These are phyloP conservation scores for Pilatotrama ljubarskyi DNA, from an alignment of 768 basidiomycete genomes.

Conservation along the genomic window DNA sequence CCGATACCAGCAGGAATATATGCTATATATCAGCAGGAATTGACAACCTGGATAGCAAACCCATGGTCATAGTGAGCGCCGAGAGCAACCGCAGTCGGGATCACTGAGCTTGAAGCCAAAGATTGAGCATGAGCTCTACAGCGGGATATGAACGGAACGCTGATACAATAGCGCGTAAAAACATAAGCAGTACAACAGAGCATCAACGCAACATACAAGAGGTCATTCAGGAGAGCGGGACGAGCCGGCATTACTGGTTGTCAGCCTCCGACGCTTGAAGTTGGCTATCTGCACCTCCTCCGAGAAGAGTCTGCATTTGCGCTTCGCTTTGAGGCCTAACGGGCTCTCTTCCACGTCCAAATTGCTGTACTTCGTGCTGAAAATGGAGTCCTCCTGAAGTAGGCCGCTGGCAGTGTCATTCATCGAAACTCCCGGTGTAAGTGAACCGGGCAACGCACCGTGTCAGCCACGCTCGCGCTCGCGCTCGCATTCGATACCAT, in stretches of 20 bases:
- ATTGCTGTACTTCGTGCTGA: background rate
- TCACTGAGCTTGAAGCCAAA: too few relatives aligned
- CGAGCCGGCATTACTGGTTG: background rate
- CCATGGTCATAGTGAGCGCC: too few relatives aligned
- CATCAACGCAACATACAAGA: background rate
- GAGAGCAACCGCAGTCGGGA: too few relatives aligned
- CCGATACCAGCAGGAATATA: too few relatives aligned
- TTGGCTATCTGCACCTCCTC: constrained; percentile 7
- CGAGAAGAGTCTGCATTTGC: constrained; percentile 23
- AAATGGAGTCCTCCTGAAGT: background rate
- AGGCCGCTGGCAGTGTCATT: too few relatives aligned
- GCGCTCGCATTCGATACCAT: background rate
- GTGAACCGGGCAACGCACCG: background rate
- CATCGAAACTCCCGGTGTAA: too few relatives aligned
- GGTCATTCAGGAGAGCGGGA: background rate
- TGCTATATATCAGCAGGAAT: too few relatives aligned
- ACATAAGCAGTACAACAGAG: background rate
- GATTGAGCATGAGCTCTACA: too few relatives aligned
- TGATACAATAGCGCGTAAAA: too few relatives aligned
- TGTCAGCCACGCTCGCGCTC: background rate
- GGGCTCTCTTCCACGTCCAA: constrained; percentile 17
- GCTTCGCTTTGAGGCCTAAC: constrained; percentile 22
- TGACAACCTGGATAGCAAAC: too few relatives aligned
- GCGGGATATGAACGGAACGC: background rate
- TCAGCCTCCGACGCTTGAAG: constrained; percentile 16